Evolutionary conservation across 2,329 filamentous ascomycete genomes (phyloP), one percentile per base, ranked within the genome.

Genomic region (Fusarium brachygibbosum): DNA sequence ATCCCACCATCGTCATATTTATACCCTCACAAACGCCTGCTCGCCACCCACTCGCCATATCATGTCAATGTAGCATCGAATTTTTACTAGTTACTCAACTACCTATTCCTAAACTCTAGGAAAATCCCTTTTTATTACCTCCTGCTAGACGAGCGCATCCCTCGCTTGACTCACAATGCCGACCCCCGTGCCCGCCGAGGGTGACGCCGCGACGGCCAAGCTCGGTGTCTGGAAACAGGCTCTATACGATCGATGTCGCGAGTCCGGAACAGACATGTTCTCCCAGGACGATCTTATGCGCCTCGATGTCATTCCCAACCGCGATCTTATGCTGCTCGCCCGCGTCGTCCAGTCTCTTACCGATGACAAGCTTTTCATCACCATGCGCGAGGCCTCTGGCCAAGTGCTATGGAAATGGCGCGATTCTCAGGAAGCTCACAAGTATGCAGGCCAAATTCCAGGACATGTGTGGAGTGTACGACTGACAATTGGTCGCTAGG

Each of bases 321-420:
- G 85, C 63, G 85, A 90, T 75, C 77, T 88, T 66, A 77, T 82
- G 74, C 81, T 86, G 46, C 83, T 90, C 23, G 77, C 88, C 58
- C 79, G 81, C 56, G 84, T 89, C 17, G 82, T 90, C 40, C 86
- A 90, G 77, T 81, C 79, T 34, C 83, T 91, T 53, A 85, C 84
- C 63, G 82, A 88, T 72, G 88, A 91, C 74, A 87, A 86, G 76
- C 83, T 90, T 37, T 86, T 90, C 71, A 79, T 81, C 50, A 81
- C 80, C 42, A 81, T 81, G 79, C 76, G 79, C 61, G 79, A 81
- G 73, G 74, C 78, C 46, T 80, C 79, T 35, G 79, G 79, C 45
- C 77, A 81, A 67, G 78, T 81, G 49, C 62, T 79, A 32, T 91
- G 88, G 88, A 84, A 85, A 71, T 84, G 87, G 79, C 84, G 88